Evolutionary conservation across 2,329 filamentous ascomycete species (phyloP).

Genomic region (Ceratocystis diversiconidia): DNA sequence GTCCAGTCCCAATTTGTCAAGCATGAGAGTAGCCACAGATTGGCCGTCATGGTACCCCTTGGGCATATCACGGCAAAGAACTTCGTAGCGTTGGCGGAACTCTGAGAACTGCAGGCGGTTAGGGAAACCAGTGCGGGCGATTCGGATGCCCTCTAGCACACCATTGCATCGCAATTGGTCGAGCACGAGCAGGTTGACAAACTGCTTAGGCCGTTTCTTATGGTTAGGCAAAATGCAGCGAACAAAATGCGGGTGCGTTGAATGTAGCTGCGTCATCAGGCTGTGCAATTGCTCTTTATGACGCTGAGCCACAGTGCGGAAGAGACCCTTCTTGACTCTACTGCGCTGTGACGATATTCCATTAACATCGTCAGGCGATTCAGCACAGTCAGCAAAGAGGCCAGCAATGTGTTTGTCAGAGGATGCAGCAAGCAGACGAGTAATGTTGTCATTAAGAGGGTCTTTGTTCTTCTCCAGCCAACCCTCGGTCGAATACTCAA

Average conservation of each 20-base stretch:
- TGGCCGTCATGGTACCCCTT: conserved; percentile 87
- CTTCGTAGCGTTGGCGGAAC: conserved; percentile 90
- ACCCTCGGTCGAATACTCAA: conserved; percentile 86
- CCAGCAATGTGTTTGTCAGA: conserved; percentile 68
- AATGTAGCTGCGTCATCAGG: conserved; percentile 85
- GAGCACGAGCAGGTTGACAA: conserved; percentile 80
- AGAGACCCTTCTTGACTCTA: conserved; percentile 90
- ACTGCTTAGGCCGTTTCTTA: conserved; percentile 89
- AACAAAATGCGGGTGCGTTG: conserved; percentile 95
- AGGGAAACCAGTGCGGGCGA: conserved; percentile 91
- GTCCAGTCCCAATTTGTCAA: conserved; percentile 79
- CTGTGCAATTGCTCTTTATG: conserved; percentile 98
- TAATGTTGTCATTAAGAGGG: conserved; percentile 92
- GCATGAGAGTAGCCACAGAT: conserved; percentile 67
- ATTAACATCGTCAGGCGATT: conserved; percentile 58
- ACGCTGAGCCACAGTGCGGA: conserved; percentile 88
- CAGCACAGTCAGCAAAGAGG: conserved; percentile 79
- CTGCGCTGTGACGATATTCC: conserved; percentile 44
- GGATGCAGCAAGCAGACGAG: conserved; percentile 70
- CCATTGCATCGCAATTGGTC: conserved; percentile 97
- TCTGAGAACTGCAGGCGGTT: conserved; percentile 86
- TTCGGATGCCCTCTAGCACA: conserved; percentile 96
- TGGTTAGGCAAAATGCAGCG: conserved; percentile 96
- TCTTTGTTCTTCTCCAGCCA: conserved; percentile 99
- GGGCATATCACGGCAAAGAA: conserved; percentile 76